These are phyloP conservation scores for Inosperma sp. DNA, from an alignment of 768 basidiomycete genomes.

Conservation along the genomic window DNA sequence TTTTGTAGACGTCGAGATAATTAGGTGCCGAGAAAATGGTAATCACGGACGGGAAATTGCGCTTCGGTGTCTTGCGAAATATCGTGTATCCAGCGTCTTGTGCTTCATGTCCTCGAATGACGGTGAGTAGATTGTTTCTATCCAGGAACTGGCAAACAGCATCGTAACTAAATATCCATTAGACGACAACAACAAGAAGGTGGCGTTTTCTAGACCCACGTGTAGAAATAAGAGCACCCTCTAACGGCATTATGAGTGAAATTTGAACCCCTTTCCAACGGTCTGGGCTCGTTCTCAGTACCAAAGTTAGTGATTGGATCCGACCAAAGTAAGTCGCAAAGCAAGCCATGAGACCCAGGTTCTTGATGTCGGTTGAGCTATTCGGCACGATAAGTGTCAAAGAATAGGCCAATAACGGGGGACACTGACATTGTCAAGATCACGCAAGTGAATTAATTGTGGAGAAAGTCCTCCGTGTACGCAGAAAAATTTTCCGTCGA, in stretches of 20 bases:
- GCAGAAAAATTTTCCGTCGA: conserved; percentile 95
- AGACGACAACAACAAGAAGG: neutral
- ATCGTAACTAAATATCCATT: conserved; percentile 46
- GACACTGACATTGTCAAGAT: conserved; percentile 33
- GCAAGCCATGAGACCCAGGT: conserved; percentile 84
- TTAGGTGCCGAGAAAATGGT: conserved; percentile 98
- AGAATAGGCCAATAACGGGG: neutral
- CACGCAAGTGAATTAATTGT: conserved; percentile 71
- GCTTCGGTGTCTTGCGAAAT: conserved; percentile 92
- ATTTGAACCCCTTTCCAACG: conserved; percentile 51
- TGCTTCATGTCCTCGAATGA: conserved; percentile 95
- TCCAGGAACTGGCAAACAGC: conserved; percentile 94
- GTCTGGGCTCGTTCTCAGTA: conserved; percentile 58
- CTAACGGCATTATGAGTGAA: conserved; percentile 80
- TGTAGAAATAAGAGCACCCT: conserved; percentile 91
- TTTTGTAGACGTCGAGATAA: conserved; percentile 94
- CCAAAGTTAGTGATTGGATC: conserved; percentile 91
- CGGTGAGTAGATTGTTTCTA: conserved; percentile 83
- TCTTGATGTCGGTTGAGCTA: conserved; percentile 92
- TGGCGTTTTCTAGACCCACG: conserved; percentile 47
- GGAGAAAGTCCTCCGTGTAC: conserved; percentile 97
- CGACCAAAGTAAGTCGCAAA: conserved; percentile 96
- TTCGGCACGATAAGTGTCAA: conserved; percentile 3
- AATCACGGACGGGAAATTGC: conserved; percentile 94
- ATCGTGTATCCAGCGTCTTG: conserved; percentile 97